Conservation (phyloP, 257 asterid genomes). For the Leonotis leonurus region DNA sequence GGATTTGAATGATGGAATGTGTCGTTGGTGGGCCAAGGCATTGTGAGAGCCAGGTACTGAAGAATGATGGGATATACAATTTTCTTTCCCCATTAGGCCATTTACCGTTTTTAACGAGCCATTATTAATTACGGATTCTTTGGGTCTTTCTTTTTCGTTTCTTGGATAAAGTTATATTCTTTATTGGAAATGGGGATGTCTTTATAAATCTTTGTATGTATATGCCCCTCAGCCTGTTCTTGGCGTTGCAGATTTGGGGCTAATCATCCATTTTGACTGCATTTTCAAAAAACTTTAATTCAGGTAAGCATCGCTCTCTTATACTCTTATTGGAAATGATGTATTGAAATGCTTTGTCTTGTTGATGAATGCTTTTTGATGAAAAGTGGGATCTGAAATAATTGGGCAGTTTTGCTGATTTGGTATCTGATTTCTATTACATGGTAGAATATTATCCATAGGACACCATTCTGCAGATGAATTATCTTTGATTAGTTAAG, state of each 20-base stretch:
- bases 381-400: conserved; percentile 9
- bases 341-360: background rate
- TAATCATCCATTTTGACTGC: conserved; percentile 15
- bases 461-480: background rate
- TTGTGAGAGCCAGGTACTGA: conserved; percentile 8
- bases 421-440: background rate
- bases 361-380: conserved; percentile 5
- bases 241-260: conserved; percentile 28
- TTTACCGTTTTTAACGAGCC: conserved; percentile 2
- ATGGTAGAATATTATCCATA: background rate
- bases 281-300: conserved; percentile 9
- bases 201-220: conserved; percentile 5
- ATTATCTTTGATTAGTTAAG: background rate
- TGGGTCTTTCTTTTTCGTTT: no score
- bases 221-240: conserved; percentile 3
- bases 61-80: conserved; percentile 8
- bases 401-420: background rate
- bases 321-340: conserved; percentile 1
- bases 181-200: conserved; percentile 32
- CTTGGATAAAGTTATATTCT: conserved; percentile 28
- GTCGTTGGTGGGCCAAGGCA: conserved; percentile 39
- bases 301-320: conserved; percentile 9
- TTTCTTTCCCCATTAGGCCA: background rate
- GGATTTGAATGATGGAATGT: conserved; percentile 15
- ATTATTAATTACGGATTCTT: no score